A percentile compares a stretch with the other conserved stretches of the same genome.
Conservation (phyloP, 768 basidiomycete genomes). For the Amanita jacksonii region DNA sequence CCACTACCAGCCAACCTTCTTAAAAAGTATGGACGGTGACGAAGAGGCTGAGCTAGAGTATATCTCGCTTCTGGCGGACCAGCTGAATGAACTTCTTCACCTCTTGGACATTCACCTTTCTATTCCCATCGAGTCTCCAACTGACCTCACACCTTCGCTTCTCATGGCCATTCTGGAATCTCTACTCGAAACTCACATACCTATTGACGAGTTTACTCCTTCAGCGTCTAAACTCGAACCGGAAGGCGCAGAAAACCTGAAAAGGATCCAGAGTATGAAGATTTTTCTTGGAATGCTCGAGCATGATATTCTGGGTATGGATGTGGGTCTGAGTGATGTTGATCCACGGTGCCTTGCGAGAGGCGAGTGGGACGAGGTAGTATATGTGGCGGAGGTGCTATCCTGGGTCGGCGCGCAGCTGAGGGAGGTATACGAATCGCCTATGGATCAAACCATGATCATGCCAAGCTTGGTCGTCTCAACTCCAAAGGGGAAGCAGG, state of each 20-base stretch:
- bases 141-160: slow-evolving; percentile 63
- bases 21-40: no score
- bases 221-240: slow-evolving; percentile 10
- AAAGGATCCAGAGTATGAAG: slow-evolving; percentile 58
- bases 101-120: slow-evolving; percentile 31
- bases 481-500: neutral
- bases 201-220: slow-evolving; percentile 21
- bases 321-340: slow-evolving; percentile 55
- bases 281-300: slow-evolving; percentile 69
- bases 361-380: slow-evolving; percentile 59
- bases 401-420: slow-evolving; percentile 55
- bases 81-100: slow-evolving; percentile 39
- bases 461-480: neutral
- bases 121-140: slow-evolving; percentile 36
- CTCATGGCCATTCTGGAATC: slow-evolving; percentile 64
- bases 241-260: slow-evolving; percentile 13
- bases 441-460: neutral
- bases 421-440: slow-evolving; percentile 19
- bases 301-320: slow-evolving; percentile 46
- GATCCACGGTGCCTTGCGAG: slow-evolving; percentile 57
- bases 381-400: slow-evolving; percentile 54
- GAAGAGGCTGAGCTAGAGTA: slow-evolving; percentile 2
- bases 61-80: slow-evolving; percentile 16
- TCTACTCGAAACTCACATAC: slow-evolving; percentile 44
- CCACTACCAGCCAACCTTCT: no score